Evolutionary conservation across 768 basidiomycete genomes (phyloP), one percentile per base, ranked within the genome.

Genomic region (Termitomyces titanicus): DNA sequence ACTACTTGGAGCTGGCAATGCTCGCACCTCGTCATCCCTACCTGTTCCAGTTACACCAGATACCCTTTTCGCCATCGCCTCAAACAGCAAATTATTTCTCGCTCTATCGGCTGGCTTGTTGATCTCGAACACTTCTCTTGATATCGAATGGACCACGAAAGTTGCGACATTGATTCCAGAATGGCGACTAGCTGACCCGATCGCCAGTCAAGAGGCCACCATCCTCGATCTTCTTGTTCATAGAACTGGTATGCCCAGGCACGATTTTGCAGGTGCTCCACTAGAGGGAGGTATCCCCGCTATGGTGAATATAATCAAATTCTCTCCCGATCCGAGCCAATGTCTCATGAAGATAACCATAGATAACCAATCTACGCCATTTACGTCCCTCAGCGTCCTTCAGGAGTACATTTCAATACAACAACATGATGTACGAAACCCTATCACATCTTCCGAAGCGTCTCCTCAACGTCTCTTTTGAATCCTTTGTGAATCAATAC

Each of bases 401-500:
- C 50, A 63, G 78, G 5, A 69, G 74, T 51, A 74, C 71, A 9
- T 76, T 74, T 53, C 76, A 76, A 51, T 79, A 77, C 59, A 78
- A 75, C 63, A 77, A 79, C 55, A 63, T 77, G 51, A 77, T 77
- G 75, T 78, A 73, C 53, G 71, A 72, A 53, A 68, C 72, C 1
- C 61, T 77, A 0, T 75, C 75, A 4, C 69, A 73, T 55, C 72
- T 79, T 9, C 71, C 74, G 0, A 58, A 62, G 13, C 58, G 72
- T 1, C 66, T 78, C 20, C 67, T 76, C 51, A 74, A 75, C 43
- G 70, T 74, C 46, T 63, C 72, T 0, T 77, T 71, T 47, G 74
- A 74, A 54, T 72, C 71, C 0, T 78, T 74, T 55, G 65, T 79
- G 54, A 29, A 61, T 11, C 59, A 75, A 55, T 68, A 76, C 47